Evolutionary conservation across 345 rosid genomes (phyloP).

Genomic region (Camelina hispida): DNA sequence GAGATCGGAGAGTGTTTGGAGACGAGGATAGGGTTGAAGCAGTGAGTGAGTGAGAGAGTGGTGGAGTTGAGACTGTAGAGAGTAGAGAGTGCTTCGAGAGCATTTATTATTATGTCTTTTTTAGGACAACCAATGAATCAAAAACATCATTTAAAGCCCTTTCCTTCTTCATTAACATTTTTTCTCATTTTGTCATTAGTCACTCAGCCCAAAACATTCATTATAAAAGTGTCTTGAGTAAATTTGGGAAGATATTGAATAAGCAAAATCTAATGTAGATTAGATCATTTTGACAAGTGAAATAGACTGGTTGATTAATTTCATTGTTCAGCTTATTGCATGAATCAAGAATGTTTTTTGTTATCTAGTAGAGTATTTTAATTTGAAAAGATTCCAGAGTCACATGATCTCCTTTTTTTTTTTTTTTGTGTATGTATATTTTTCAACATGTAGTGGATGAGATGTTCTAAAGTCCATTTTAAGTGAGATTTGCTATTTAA

Average conservation of each 20-base stretch:
- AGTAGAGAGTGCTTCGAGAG: neutral
- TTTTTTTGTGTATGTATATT: neutral
- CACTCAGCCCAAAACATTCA: neutral
- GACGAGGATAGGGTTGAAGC: constrained; percentile 19
- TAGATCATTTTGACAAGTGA: neutral
- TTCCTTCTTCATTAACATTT: neutral
- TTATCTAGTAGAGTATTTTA: neutral
- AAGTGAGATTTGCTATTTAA: constrained; percentile 24
- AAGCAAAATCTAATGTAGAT: neutral
- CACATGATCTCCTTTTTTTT: constrained; percentile 16
- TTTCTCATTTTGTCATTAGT: neutral
- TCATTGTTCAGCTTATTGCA: neutral
- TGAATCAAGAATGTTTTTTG: constrained; percentile 24
- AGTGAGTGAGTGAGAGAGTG: neutral
- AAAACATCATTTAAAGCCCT: neutral
- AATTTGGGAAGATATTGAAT: neutral
- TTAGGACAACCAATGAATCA: neutral
- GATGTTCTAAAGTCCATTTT: neutral
- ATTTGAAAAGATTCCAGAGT: constrained; percentile 21
- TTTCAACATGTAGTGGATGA: constrained; percentile 34
- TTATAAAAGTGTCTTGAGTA: neutral
- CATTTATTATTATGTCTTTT: neutral
- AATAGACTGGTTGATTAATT: neutral
- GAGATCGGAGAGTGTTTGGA: constrained; percentile 34
- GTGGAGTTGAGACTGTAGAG: neutral